A percentile compares a stretch with the other conserved stretches of the same genome.
These are phyloP conservation scores for Chlamydomonas incerta DNA, from an alignment of 139 green algal genomes.

Conservation along the genomic window DNA sequence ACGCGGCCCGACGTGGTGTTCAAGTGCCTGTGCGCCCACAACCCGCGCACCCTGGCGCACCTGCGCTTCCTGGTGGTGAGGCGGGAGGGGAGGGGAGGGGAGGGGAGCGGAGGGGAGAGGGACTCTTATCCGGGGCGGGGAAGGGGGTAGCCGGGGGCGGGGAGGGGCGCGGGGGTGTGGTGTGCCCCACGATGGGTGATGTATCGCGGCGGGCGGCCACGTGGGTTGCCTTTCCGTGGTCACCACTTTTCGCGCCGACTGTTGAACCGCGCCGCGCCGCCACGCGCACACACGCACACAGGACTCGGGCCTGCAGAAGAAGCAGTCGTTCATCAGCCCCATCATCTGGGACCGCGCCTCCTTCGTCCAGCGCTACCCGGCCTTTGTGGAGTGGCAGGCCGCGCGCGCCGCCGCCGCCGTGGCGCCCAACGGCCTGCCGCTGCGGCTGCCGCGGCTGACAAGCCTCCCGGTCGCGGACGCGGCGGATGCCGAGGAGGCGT, in stretches of 20 bases:
- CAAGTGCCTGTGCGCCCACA: conserved; percentile 1
- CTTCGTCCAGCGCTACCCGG: conserved; percentile 22
- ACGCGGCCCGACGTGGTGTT: background rate
- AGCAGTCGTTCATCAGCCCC: background rate
- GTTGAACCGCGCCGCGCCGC: background rate
- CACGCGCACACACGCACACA: background rate
- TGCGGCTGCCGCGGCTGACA: background rate
- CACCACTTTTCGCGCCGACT: too few species aligned
- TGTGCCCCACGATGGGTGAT: too few species aligned
- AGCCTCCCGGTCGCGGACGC: too few species aligned
- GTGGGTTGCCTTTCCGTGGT: too few species aligned
- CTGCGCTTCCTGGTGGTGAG: conserved; percentile 35
- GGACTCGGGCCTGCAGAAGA: conserved; percentile 8
- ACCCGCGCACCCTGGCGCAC: background rate
- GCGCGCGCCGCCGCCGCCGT: background rate
- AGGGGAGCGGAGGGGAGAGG: too few species aligned
- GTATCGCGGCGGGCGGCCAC: too few species aligned
- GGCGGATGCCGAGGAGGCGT: too few species aligned
- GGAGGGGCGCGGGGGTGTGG: background rate
- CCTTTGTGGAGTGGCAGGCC: conserved; percentile 24
- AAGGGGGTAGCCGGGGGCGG: too few species aligned
- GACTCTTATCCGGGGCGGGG: background rate
- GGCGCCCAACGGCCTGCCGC: conserved; percentile 22
- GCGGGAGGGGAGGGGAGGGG: background rate
- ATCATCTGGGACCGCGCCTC: conserved; percentile 23